Conservation (phyloP, 768 basidiomycete species). For the Termitomyces sp. region DNA sequence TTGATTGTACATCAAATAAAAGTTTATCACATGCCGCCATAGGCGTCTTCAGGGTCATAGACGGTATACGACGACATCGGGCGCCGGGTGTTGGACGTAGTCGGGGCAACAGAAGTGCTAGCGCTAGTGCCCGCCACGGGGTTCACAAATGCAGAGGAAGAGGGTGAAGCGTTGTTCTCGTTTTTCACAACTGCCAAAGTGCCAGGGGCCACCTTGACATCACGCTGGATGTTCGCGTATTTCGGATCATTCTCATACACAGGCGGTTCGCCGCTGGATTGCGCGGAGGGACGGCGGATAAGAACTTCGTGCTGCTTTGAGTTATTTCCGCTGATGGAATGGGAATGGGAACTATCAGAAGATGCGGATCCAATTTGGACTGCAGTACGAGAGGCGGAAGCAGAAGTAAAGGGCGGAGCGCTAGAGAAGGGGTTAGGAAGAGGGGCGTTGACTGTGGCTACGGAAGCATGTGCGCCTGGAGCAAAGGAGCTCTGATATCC, state of each 20-base stretch:
- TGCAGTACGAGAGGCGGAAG: slow-evolving; percentile 5
- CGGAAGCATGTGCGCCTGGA: neutral
- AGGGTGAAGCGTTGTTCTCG: neutral
- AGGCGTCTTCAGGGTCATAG: slow-evolving; percentile 64
- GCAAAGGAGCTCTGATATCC: slow-evolving; percentile 3
- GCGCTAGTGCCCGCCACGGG: neutral
- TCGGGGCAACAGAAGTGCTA: neutral
- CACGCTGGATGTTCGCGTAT: slow-evolving; percentile 16
- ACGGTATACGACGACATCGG: slow-evolving; percentile 31
- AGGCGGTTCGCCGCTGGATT: slow-evolving; percentile 4
- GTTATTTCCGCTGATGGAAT: neutral
- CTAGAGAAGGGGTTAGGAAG: neutral
- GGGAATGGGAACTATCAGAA: neutral
- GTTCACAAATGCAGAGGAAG: neutral
- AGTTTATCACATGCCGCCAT: slow-evolving; percentile 52
- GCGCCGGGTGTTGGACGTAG: neutral
- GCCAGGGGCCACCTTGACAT: slow-evolving; percentile 11
- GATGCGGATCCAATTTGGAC: neutral
- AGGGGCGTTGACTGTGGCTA: neutral
- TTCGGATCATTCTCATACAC: slow-evolving; percentile 7
- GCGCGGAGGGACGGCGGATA: slow-evolving; percentile 11
- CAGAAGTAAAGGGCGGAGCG: slow-evolving; percentile 1
- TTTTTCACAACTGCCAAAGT: slow-evolving; percentile 1
- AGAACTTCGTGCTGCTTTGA: neutral
- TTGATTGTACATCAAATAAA: neutral